Conservation (phyloP, 768 basidiomycete genomes). For the Trametes maxima region DNA sequence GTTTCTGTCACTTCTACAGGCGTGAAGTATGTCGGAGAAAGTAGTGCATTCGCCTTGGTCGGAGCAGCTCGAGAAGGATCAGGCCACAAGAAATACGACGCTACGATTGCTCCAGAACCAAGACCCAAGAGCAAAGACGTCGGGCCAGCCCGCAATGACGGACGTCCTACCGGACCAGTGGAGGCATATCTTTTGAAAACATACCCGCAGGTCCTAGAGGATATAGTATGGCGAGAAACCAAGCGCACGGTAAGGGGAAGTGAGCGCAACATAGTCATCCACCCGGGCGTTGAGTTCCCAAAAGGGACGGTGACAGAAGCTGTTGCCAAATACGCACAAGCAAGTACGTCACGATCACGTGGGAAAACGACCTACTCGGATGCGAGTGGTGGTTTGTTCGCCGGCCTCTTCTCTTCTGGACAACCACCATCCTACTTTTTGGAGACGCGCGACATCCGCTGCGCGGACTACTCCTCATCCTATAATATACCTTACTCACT, state of each 20-base stretch:
- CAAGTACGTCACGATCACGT: conserved; percentile 10
- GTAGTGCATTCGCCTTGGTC: conserved; percentile 32
- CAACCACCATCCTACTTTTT: background rate
- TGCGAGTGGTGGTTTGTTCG: conserved; percentile 9
- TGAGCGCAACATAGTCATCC: conserved; percentile 11
- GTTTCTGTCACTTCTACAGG: conserved; percentile 59
- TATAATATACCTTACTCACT: background rate
- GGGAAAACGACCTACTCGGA: background rate
- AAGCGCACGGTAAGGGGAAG: conserved; percentile 1
- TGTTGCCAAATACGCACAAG: background rate
- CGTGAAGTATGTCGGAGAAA: conserved; percentile 48
- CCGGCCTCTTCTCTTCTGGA: background rate
- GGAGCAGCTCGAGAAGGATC: conserved; percentile 50
- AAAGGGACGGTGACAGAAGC: conserved; percentile 8
- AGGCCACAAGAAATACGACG: conserved; percentile 56
- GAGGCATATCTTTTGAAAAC: background rate
- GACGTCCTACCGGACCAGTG: background rate
- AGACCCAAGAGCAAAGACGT: conserved; percentile 32
- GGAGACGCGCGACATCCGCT: conserved; percentile 1
- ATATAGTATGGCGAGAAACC: background rate
- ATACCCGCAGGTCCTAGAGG: background rate
- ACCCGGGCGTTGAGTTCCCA: conserved; percentile 17
- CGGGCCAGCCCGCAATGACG: background rate
- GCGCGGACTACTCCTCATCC: conserved; percentile 8
- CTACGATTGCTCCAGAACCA: conserved; percentile 43